Conservation (phyloP, 2,329 filamentous ascomycete species). For the Phaeosphaeriaceae sp. region DNA sequence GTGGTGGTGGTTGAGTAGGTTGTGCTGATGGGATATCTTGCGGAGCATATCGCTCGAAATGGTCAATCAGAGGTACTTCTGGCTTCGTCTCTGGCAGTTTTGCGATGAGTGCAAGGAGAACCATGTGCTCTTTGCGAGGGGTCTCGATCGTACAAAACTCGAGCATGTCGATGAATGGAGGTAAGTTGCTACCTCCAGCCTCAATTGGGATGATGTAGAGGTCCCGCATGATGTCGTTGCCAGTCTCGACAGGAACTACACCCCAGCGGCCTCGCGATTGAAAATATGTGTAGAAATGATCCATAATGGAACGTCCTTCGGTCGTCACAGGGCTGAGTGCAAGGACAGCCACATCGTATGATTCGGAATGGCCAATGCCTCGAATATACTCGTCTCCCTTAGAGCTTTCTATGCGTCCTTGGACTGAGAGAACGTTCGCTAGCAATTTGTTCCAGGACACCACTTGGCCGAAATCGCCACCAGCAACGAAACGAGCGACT, state of each 20-base stretch:
- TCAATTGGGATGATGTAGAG: constrained; percentile 90
- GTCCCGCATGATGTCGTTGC: constrained; percentile 82
- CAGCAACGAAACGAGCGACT: constrained; percentile 82
- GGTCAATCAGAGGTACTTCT: constrained; percentile 32
- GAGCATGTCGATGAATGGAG: constrained; percentile 88
- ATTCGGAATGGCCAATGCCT: constrained; percentile 78
- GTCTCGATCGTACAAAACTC: constrained; percentile 80
- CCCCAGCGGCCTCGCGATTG: constrained; percentile 81
- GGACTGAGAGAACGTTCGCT: constrained; percentile 71
- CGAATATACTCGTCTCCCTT: constrained; percentile 92
- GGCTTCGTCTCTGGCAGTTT: constrained; percentile 45
- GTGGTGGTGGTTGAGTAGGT: constrained; percentile 24
- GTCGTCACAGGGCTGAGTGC: constrained; percentile 70
- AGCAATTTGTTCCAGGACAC: constrained; percentile 79
- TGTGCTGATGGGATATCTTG: constrained; percentile 20
- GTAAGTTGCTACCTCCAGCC: constrained; percentile 69
- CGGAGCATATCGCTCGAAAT: constrained; percentile 30
- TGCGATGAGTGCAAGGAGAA: constrained; percentile 86
- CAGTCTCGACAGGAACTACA: constrained; percentile 65
- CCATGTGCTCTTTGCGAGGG: constrained; percentile 73
- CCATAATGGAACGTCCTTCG: constrained; percentile 66
- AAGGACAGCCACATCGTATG: constrained; percentile 84
- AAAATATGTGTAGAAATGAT: constrained; percentile 87
- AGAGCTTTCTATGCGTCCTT: constrained; percentile 79
- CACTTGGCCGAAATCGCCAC: constrained; percentile 73